A percentile compares a stretch with the other conserved stretches of the same genome.
These are phyloP conservation scores for Amyloporia xantha DNA, from an alignment of 768 basidiomycete species.

Conservation along the genomic window DNA sequence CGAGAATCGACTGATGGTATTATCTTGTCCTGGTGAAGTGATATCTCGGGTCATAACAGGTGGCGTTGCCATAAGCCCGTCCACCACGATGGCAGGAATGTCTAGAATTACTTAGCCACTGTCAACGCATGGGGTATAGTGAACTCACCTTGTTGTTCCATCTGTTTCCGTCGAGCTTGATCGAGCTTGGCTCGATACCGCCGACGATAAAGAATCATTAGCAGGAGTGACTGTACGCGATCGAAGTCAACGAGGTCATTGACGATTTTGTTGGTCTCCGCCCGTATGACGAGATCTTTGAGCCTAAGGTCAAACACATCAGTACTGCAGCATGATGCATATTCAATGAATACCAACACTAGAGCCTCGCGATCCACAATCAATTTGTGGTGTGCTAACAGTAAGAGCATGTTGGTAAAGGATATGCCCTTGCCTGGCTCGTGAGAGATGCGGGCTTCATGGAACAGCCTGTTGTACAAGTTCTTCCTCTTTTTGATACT, in stretches of 20 bases:
- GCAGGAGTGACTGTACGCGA: slow-evolving; percentile 73
- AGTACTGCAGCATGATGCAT: slow-evolving; percentile 3
- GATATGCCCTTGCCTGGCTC: slow-evolving; percentile 76
- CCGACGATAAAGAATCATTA: slow-evolving; percentile 65
- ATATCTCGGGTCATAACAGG: slow-evolving; percentile 47
- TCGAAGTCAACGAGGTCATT: slow-evolving; percentile 82
- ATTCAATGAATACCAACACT: slow-evolving; percentile 46
- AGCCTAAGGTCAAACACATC: slow-evolving; percentile 39
- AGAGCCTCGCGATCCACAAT: slow-evolving; percentile 87
- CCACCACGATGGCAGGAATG: slow-evolving; percentile 69
- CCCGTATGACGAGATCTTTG: slow-evolving; percentile 72
- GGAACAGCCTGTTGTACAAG: slow-evolving; percentile 71
- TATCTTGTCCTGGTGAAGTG: slow-evolving; percentile 29
- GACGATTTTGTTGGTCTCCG: slow-evolving; percentile 73
- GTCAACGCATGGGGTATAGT: not conserved
- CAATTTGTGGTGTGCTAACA: slow-evolving; percentile 87
- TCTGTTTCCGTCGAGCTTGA: slow-evolving; percentile 27
- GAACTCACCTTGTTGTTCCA: slow-evolving; percentile 36
- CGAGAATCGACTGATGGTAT: slow-evolving; percentile 14
- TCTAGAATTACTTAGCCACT: slow-evolving; percentile 30
- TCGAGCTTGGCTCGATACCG: slow-evolving; percentile 54
- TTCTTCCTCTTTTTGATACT: slow-evolving; percentile 60
- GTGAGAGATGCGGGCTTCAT: slow-evolving; percentile 77
- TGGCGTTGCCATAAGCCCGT: slow-evolving; percentile 47
- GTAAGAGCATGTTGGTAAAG: slow-evolving; percentile 81